A percentile compares a stretch with the other conserved stretches of the same genome.
These are phyloP conservation scores for Ogataea glucozyma DNA, from an alignment of 805 yeast genomes.

Conservation along the genomic window DNA sequence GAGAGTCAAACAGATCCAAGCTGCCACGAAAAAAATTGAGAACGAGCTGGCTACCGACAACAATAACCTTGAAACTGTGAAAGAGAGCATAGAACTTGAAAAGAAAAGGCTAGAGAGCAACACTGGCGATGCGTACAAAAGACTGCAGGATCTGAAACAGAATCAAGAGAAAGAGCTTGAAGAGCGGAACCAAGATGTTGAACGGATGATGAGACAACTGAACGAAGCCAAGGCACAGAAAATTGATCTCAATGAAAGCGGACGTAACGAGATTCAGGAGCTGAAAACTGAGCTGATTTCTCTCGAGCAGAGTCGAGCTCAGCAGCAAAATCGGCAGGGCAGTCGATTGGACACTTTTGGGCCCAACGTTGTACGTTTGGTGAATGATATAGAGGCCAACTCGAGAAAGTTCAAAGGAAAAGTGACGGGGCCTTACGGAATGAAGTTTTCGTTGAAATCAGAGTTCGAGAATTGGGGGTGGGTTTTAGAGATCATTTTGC, in stretches of 20 bases:
- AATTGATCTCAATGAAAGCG: slow-evolving; percentile 14
- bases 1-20: slow-evolving; percentile 23
- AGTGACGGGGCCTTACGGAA: slow-evolving; percentile 86
- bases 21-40: slow-evolving; percentile 26
- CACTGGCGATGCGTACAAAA: slow-evolving; percentile 46
- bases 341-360: slow-evolving; percentile 51
- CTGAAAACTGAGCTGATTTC: slow-evolving; percentile 26
- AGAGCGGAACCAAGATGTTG: slow-evolving; percentile 18
- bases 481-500: slow-evolving; percentile 57
- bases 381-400: slow-evolving; percentile 42
- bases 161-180: slow-evolving; percentile 19
- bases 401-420: slow-evolving; percentile 40
- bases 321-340: slow-evolving; percentile 35
- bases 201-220: slow-evolving; percentile 7
- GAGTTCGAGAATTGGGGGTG: slow-evolving; percentile 58
- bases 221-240: slow-evolving; percentile 18
- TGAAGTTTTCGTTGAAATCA: slow-evolving; percentile 53
- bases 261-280: slow-evolving; percentile 13
- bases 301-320: slow-evolving; percentile 20
- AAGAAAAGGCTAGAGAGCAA: slow-evolving; percentile 40
- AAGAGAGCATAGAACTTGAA: slow-evolving; percentile 33
- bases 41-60: slow-evolving; percentile 21
- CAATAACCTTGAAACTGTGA: slow-evolving; percentile 26
- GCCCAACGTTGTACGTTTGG: slow-evolving; percentile 40
- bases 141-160: slow-evolving; percentile 23